Percentiles rank a stretch among this genome's conserved stretches.
Evolutionary conservation across 768 basidiomycete genomes (phyloP).

Genomic region (Hypholoma fasciculare): DNA sequence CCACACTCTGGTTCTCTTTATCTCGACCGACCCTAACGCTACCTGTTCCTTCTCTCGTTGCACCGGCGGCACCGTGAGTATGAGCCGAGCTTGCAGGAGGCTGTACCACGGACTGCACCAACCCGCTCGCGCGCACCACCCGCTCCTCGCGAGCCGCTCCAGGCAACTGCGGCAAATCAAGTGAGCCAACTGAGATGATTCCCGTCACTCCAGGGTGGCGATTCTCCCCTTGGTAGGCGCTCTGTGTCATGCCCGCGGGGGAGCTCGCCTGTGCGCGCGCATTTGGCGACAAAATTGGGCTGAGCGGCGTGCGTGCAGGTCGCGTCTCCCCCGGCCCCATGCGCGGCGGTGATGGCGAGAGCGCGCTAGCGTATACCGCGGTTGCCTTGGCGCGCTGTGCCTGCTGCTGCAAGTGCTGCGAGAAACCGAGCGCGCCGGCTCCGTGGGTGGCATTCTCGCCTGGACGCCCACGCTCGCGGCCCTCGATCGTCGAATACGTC

Average conservation of each 20-base stretch:
- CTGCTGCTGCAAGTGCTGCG: constrained; percentile 26
- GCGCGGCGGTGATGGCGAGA: constrained; percentile 7
- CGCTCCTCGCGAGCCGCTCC: constrained; percentile 45
- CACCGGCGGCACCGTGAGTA: background rate
- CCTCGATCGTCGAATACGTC: constrained; percentile 28
- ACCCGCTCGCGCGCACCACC: constrained; percentile 45
- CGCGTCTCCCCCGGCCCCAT: background rate
- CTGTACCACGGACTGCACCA: constrained; percentile 27
- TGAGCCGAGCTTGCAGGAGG: background rate
- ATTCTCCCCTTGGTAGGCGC: background rate
- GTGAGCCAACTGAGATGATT: constrained; percentile 7
- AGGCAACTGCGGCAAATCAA: constrained; percentile 35
- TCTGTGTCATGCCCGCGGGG: background rate
- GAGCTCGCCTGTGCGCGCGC: background rate
- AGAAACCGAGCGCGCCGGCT: constrained; percentile 16
- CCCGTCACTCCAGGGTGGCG: background rate
- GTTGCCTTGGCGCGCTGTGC: constrained; percentile 7
- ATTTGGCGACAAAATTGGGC: constrained; percentile 6
- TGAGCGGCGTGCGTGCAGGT: constrained; percentile 1
- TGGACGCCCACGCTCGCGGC: constrained; percentile 5
- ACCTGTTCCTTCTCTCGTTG: constrained; percentile 4
- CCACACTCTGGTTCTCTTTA: constrained; percentile 43
- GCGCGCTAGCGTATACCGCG: constrained; percentile 6
- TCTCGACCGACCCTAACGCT: constrained; percentile 20
- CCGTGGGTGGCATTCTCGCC: constrained; percentile 1